A percentile compares a stretch with the other conserved stretches of the same genome.
Conservation (phyloP, 2,329 filamentous ascomycete species). For the Niveomyces coronatus region DNA sequence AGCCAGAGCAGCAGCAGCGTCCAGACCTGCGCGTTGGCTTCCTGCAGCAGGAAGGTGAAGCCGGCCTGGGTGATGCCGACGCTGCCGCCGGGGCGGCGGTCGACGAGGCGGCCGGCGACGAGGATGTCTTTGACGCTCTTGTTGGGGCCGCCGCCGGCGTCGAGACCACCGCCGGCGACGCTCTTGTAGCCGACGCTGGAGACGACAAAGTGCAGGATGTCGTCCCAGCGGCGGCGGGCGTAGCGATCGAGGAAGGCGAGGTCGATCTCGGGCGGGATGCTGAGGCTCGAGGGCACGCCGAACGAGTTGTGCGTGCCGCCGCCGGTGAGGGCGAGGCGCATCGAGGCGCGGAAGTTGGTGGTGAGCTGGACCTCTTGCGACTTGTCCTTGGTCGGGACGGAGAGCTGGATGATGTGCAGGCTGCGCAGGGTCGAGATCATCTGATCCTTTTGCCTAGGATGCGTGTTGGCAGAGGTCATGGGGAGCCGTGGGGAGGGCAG, state of each 20-base stretch:
- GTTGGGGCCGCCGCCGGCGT: conserved; percentile 47
- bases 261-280: conserved; percentile 53
- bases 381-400: conserved; percentile 47
- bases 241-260: conserved; percentile 71
- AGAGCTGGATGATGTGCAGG: conserved; percentile 74
- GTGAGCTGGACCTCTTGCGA: conserved; percentile 67
- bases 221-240: conserved; percentile 85
- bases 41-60: conserved; percentile 89
- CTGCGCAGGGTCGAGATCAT: conserved; percentile 71
- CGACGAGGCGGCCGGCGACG: conserved; percentile 70
- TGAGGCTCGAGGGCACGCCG: conserved; percentile 66
- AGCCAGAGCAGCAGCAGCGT: conserved; percentile 88
- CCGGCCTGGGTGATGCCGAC: conserved; percentile 83
- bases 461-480: too few relatives aligned
- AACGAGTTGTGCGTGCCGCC: conserved; percentile 81
- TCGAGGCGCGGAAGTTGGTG: conserved; percentile 69
- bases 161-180: conserved; percentile 33
- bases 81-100: conserved; percentile 50
- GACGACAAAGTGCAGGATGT: conserved; percentile 91
- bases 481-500: too few relatives aligned
- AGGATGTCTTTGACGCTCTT: conserved; percentile 77
- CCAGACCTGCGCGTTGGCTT: conserved; percentile 96
- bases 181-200: conserved; percentile 53
- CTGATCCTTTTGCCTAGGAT: conserved; percentile 76
- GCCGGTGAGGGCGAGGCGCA: conserved; percentile 80